These are phyloP conservation scores for Rhizophagus sp. DNA, from an alignment of 192 early-diverging fungal species.

Conservation along the genomic window DNA sequence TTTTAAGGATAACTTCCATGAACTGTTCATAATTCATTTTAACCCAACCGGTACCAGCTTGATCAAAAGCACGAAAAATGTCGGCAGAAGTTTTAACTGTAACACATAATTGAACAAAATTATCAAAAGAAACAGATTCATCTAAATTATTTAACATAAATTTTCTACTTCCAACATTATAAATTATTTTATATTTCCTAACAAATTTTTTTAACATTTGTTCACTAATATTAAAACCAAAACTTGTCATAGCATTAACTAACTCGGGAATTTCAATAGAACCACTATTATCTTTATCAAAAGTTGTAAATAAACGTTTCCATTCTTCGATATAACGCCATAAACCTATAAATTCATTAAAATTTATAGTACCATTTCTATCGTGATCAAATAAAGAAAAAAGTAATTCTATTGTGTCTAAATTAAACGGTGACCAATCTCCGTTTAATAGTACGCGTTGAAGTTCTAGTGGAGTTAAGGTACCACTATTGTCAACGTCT, in stretches of 20 bases:
- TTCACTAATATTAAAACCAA: slow-evolving; percentile 74
- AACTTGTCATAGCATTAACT: slow-evolving; percentile 59
- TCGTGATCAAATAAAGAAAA: slow-evolving; percentile 73
- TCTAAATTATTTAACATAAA: background rate
- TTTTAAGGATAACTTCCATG: slow-evolving; percentile 20
- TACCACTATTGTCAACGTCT: background rate
- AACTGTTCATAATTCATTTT: slow-evolving; percentile 55
- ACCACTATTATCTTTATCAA: slow-evolving; percentile 72
- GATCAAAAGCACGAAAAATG: slow-evolving; percentile 54
- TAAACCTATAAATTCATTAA: slow-evolving; percentile 72
- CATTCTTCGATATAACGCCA: slow-evolving; percentile 84
- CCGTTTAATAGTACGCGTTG: slow-evolving; percentile 35
- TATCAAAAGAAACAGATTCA: slow-evolving; percentile 57
- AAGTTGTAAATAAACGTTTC: slow-evolving; percentile 70
- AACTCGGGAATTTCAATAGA: slow-evolving; percentile 75
- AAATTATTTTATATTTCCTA: slow-evolving; percentile 71
- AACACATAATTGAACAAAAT: slow-evolving; percentile 66
- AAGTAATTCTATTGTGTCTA: slow-evolving; percentile 77
- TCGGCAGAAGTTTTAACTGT: slow-evolving; percentile 61
- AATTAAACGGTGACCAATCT: slow-evolving; percentile 77
- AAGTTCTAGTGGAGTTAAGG: background rate
- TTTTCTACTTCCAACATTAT: slow-evolving; percentile 39
- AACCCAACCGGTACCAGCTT: slow-evolving; percentile 56
- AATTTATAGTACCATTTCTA: slow-evolving; percentile 66
- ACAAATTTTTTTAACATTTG: slow-evolving; percentile 60